phyloP scores from a whole-genome alignment of 192 early-diverging fungal genomes.

The Dissophora ornata region DNA sequence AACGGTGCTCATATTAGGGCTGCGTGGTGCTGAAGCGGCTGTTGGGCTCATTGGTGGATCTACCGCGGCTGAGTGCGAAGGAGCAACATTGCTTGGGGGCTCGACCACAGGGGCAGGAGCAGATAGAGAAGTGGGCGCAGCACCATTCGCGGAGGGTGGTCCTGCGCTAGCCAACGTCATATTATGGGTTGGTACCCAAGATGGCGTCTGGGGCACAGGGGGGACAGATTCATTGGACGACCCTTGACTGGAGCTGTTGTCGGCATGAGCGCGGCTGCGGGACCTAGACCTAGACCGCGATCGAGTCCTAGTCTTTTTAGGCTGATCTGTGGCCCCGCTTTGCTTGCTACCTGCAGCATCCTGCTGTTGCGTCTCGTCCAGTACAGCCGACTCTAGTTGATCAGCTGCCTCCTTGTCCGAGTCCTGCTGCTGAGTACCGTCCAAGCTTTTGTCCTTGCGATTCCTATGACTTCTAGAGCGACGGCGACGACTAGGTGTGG shows the following conservation, averaged over 20 bases:
- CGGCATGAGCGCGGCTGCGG: constrained; percentile 30
- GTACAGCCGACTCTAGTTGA: not conserved
- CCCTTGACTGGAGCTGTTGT: constrained; percentile 33
- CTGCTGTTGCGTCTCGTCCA: not conserved
- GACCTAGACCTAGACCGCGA: constrained; percentile 47
- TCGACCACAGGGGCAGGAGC: not conserved
- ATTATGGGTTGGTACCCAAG: constrained; percentile 46
- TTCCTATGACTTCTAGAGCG: constrained; percentile 47
- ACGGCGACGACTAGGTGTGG: constrained; percentile 36
- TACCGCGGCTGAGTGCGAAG: not conserved
- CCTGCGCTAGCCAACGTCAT: constrained; percentile 25
- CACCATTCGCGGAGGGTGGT: not conserved
- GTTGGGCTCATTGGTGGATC: constrained; percentile 27
- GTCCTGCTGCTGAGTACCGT: constrained; percentile 3
- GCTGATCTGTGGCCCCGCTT: constrained; percentile 6
- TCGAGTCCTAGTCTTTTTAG: constrained; percentile 44
- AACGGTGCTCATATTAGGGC: not conserved
- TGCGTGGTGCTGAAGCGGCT: not conserved
- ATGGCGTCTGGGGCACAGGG: constrained; percentile 48
- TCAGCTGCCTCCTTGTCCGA: constrained; percentile 1
- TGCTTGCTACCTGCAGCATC: constrained; percentile 11
- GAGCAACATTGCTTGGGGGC: constrained; percentile 2
- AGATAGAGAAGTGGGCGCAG: constrained; percentile 14
- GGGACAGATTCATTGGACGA: constrained; percentile 35
- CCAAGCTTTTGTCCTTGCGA: constrained; percentile 31